Percentiles rank a stretch among this genome's conserved stretches.
Conservation (phyloP, 1,284 basidiomycete species). For the Tetrapyrgos nigripes region DNA sequence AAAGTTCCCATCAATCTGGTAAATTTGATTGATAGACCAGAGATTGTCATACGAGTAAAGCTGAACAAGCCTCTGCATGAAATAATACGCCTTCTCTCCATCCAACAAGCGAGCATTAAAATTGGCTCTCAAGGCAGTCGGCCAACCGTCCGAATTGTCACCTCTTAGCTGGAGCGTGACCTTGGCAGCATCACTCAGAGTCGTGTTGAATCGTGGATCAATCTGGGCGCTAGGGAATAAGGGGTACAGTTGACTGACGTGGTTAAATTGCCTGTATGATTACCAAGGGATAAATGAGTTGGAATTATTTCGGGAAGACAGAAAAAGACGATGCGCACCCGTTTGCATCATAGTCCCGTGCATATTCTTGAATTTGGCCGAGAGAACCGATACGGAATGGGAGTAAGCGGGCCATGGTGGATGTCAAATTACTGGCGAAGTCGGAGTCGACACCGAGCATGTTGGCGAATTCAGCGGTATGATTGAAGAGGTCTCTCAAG, state of each 20-base stretch:
- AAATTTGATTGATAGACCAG: slow-evolving; percentile 17
- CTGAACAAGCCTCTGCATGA: slow-evolving; percentile 14
- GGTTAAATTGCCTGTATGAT: slow-evolving; percentile 19
- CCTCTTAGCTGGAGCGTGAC: slow-evolving; percentile 21
- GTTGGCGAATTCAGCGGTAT: slow-evolving; percentile 20
- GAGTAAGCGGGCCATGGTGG: slow-evolving; percentile 16
- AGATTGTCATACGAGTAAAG: slow-evolving; percentile 19
- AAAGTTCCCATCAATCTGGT: slow-evolving; percentile 22
- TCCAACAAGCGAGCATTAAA: slow-evolving; percentile 18
- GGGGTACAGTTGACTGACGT: slow-evolving; percentile 21
- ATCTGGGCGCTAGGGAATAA: slow-evolving; percentile 24
- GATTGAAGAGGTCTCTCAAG: slow-evolving; percentile 24
- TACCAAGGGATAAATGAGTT: too few species aligned
- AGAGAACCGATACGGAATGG: slow-evolving; percentile 23
- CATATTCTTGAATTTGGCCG: slow-evolving; percentile 25
- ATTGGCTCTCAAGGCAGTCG: slow-evolving; percentile 20
- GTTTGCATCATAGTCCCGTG: slow-evolving; percentile 13
- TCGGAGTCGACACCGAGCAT: slow-evolving; percentile 21
- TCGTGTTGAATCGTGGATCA: slow-evolving; percentile 22
- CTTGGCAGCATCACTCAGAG: slow-evolving; percentile 20
- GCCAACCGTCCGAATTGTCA: slow-evolving; percentile 23
- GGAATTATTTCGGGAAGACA: not conserved
- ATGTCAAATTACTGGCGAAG: slow-evolving; percentile 18
- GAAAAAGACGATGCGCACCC: slow-evolving; percentile 1
- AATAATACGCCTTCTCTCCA: slow-evolving; percentile 23